Conservation (phyloP, 306 rosid species). For the Quercus glauca region DNA sequence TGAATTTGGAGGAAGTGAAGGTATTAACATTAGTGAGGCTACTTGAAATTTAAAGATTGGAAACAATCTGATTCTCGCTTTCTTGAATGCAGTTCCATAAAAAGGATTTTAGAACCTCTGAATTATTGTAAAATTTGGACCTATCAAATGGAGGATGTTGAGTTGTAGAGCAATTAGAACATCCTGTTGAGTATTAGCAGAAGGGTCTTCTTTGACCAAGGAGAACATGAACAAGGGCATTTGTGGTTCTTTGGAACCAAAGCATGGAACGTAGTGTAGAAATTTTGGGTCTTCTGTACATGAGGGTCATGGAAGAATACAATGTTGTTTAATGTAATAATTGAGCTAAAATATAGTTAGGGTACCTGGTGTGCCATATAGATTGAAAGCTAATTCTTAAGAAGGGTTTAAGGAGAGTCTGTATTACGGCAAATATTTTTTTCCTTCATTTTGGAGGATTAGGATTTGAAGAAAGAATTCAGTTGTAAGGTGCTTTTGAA, state of each 20-base stretch:
- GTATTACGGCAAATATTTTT: neutral
- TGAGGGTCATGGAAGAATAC: neutral
- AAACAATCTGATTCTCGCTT: too few species aligned
- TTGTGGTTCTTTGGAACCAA: neutral
- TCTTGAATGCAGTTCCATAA: too few species aligned
- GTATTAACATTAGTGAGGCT: too few species aligned
- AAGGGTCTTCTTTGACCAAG: too few species aligned
- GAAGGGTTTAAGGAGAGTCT: too few species aligned
- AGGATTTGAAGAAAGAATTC: neutral
- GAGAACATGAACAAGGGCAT: neutral
- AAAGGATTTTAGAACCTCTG: too few species aligned
- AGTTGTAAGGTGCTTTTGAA: neutral
- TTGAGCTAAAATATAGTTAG: neutral
- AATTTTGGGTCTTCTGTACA: neutral
- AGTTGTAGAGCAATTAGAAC: too few species aligned
- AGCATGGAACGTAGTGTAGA: neutral
- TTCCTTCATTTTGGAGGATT: neutral
- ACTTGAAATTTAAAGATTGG: too few species aligned
- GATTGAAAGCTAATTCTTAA: neutral
- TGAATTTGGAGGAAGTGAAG: too few species aligned
- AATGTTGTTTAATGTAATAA: neutral
- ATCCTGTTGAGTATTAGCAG: too few species aligned
- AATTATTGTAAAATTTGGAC: too few species aligned
- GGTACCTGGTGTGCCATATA: neutral
- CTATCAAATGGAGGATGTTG: too few species aligned